Percentiles rank a stretch among this genome's conserved stretches.
These are phyloP conservation scores for Narthecium ossifragum DNA, from an alignment of 106 monocot genomes.

Conservation along the genomic window DNA sequence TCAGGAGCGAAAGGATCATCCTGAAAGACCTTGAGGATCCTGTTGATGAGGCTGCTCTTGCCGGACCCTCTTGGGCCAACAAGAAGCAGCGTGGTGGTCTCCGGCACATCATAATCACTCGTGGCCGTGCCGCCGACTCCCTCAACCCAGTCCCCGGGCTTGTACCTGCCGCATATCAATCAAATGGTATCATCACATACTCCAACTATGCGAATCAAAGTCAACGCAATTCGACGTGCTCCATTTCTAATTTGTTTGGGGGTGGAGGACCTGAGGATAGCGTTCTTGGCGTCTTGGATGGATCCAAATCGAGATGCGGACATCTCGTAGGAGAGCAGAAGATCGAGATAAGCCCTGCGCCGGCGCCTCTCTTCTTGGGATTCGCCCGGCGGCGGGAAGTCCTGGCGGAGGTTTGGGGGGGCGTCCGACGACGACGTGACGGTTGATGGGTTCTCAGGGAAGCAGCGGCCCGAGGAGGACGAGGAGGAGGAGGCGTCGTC, in stretches of 20 bases:
- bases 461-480: not conserved
- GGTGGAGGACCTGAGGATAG: conserved; percentile 3
- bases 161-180: too few species aligned
- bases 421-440: not conserved
- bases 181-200: not conserved
- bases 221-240: not conserved
- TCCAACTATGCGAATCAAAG: not conserved
- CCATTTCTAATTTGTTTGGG: too few species aligned
- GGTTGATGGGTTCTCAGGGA: too few species aligned
- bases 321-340: not conserved
- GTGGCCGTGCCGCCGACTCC: conserved; percentile 7
- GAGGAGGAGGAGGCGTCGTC: not conserved
- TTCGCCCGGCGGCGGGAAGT: too few species aligned
- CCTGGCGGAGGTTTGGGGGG: too few species aligned
- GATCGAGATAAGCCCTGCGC: not conserved
- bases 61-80: conserved; percentile 50
- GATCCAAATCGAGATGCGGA: not conserved
- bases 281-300: conserved; percentile 8
- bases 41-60: conserved; percentile 47
- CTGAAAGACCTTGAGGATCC: conserved; percentile 43
- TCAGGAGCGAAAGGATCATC: conserved; percentile 20
- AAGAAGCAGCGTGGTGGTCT: conserved; percentile 40
- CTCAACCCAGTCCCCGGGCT: conserved; percentile 45
- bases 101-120: conserved; percentile 30
- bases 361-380: too few species aligned